These are phyloP conservation scores for Arachnomyces sp. DNA, from an alignment of 2,329 filamentous ascomycete species.

Conservation along the genomic window DNA sequence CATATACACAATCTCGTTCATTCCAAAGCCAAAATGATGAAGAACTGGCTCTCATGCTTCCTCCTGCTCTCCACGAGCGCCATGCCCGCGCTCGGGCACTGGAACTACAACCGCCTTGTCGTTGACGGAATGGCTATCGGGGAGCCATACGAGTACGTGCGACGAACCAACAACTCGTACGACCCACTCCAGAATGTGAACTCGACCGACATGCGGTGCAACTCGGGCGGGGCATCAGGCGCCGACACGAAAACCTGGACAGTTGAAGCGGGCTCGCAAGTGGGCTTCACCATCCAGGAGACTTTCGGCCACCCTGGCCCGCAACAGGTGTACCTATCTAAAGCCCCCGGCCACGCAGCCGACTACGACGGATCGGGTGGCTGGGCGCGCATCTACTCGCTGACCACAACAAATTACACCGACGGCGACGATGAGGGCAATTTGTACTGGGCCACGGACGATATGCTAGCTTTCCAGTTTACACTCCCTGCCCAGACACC, in stretches of 20 bases:
- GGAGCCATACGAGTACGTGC: no score
- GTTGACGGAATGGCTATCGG: no score
- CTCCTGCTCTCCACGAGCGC: no score
- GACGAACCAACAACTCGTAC: no score
- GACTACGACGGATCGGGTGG: conserved; percentile 15
- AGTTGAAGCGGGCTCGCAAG: conserved; percentile 4
- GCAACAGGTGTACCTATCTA: conserved; percentile 25
- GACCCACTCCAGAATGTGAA: no score
- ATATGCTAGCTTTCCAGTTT: conserved; percentile 15
- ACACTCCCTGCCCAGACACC: not conserved
- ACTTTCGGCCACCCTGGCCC: conserved; percentile 17
- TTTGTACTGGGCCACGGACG: conserved; percentile 1
- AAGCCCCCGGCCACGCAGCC: conserved; percentile 8
- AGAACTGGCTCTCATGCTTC: no score
- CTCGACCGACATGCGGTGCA: conserved; percentile 7
- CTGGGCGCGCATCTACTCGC: conserved; percentile 1
- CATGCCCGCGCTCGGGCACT: no score
- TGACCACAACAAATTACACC: not conserved
- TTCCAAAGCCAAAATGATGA: no score
- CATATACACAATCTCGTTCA: no score
- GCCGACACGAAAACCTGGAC: conserved; percentile 2
- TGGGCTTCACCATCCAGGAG: conserved; percentile 11
- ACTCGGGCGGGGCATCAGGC: conserved; percentile 3
- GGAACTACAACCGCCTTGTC: no score
- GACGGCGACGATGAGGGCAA: not conserved